Base-by-base conservation (phyloP, 2,329 filamentous ascomycete species). In the Colletotrichum theobromicola region DNA sequence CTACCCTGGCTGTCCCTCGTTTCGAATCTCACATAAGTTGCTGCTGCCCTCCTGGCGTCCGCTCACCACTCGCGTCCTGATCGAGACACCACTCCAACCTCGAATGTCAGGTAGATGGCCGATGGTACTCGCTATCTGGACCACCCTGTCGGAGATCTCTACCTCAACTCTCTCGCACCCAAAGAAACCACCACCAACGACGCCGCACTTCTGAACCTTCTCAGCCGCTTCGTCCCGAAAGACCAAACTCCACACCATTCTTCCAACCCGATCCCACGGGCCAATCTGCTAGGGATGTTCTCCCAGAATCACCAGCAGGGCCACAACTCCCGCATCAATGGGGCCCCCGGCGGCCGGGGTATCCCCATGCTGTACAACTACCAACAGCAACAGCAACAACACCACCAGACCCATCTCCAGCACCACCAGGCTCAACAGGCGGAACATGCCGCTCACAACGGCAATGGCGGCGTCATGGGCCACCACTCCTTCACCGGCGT, bases 311-410 rank as follows among this genome's bases (percentile, higher is more conserved):
- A 90, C 82, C 92, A 94, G 82, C 92, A 93, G 85, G 91, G 92
- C 83, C 94, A 95, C 83, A 93, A 93, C 86, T 90, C 90, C 85
- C 92, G 94, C 85, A 90, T 95, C 84, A 95, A 95, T 81, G 93
- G 93, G 79, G 91, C 91, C 76, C 89, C 90, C 32, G 88, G 87
- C 76, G 90, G 91, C 77, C 89, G 90, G 78, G 88, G 86, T 77
- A 85, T 87, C 88, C 90, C 90, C 77, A 88, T 95, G 86, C 89
- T 93, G 80, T 94, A 94, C 85, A 92, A 91, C 81, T 94, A 90
- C 79, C 91, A 93, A 77, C 91, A 90, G 76, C 89, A 93, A 76
- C 85, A 86, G 32, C 89, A 89, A 77, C 87, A 90, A 77, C 90
- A 92, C 73, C 91, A 93, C 76, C 92, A 92, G 75, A 89, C 90